phyloP scores from a whole-genome alignment of 2,329 filamentous ascomycete species.

The Fusarium begoniae region DNA sequence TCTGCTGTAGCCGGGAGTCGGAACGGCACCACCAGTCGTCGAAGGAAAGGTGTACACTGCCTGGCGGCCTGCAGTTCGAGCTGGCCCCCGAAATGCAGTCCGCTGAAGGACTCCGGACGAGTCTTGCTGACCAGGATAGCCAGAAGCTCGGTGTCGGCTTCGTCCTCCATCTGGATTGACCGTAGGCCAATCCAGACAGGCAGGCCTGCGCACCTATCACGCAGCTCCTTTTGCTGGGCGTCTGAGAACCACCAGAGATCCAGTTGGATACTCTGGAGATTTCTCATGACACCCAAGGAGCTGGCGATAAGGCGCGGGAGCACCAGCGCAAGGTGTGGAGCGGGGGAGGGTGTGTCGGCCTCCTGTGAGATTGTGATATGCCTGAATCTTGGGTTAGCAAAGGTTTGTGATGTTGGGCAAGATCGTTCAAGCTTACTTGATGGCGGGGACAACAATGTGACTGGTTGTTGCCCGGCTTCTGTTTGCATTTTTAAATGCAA shows the following conservation, averaged over 20 bases:
- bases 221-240: neutral
- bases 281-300: neutral
- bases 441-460: neutral
- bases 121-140: neutral
- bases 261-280: neutral
- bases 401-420: too few species aligned
- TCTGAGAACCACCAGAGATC: neutral
- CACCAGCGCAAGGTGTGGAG: rapidly evolving
- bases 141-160: neutral
- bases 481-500: neutral
- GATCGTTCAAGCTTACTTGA: neutral
- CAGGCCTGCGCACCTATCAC: neutral
- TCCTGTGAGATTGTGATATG: neutral
- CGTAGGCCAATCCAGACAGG: neutral
- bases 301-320: neutral
- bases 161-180: neutral
- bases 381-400: neutral
- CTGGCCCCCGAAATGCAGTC: neutral
- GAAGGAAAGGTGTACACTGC: rapidly evolving
- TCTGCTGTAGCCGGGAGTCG: neutral
- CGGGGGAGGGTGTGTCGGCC: neutral
- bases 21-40: neutral
- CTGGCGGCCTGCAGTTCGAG: neutral
- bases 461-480: neutral
- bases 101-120: neutral